Evolutionary conservation across 2,329 filamentous ascomycete species (phyloP), one percentile per base, ranked within the genome.

Genomic region (Exophiala aquamarina): DNA sequence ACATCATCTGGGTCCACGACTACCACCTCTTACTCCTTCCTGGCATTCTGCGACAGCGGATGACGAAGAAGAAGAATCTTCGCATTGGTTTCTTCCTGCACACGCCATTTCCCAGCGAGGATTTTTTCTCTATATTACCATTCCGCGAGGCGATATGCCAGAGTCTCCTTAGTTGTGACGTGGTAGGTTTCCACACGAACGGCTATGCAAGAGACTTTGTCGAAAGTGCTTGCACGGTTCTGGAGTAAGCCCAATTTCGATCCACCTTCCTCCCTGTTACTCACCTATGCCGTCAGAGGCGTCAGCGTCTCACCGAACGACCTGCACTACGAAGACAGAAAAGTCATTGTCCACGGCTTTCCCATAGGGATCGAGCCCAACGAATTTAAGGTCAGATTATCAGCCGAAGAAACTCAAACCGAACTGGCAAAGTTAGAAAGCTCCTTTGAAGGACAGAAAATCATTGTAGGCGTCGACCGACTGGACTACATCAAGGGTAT

Each of bases 121-220:
- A 96, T 69, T 93, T 95, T 61, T 95, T 94, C 74, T 83, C 90
- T 52, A 93, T 94, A 52, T 74, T 96, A 6, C 91, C 91, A 0
- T 89, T 96, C 20, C 81, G 90, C 50, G 88, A 94, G 64, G 82
- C 87, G 57, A 82, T 96, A 42, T 77, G 96, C 23, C 77, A 84
- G 40, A 90, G 91, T 36, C 79, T 95, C 31, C 76, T 96, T 18
- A 83, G 91, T 62, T 93, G 89, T 71, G 91, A 95, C 64, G 72
- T 96, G 47, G 86, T 96, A 59, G 91, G 91, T n/a, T 96, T 96
- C 73, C 92, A 96, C 69, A 96, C 91, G n/a, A 94, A 95, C 70
- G 89, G 95, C 70, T 96, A 96, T 62, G 89, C 89, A 20, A 79
- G 89, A 42, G 91, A 96, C 68, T 95, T 96, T 71, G 73, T 95